These are phyloP conservation scores for Rhodotorula graminis DNA, from an alignment of 768 basidiomycete species.

Conservation along the genomic window DNA sequence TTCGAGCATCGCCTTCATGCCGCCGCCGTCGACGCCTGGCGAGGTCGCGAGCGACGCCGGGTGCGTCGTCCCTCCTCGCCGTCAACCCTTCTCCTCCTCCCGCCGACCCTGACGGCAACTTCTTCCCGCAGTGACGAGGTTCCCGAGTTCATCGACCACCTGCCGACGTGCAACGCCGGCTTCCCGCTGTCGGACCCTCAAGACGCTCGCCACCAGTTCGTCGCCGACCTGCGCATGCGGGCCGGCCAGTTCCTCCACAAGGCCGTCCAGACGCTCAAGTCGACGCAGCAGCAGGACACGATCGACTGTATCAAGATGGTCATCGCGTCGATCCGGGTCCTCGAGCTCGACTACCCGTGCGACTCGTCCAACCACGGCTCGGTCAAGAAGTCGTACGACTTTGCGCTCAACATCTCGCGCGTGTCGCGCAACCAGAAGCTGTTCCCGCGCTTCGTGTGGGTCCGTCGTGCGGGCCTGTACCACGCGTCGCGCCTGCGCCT, in stretches of 20 bases:
- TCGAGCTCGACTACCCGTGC: constrained; percentile 54
- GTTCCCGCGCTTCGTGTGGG: constrained; percentile 58
- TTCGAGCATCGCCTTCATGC: constrained; percentile 61
- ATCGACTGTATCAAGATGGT: constrained; percentile 72
- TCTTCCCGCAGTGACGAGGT: constrained; percentile 59
- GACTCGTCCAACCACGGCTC: constrained; percentile 34
- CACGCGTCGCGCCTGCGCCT: constrained; percentile 41
- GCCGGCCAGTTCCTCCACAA: constrained; percentile 67
- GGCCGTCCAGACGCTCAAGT: constrained; percentile 68
- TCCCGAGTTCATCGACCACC: constrained; percentile 68
- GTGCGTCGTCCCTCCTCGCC: constrained; percentile 49
- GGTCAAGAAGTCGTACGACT: constrained; percentile 46
- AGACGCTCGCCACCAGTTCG: constrained; percentile 64
- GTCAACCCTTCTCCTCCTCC: not conserved
- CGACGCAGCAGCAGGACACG: constrained; percentile 50
- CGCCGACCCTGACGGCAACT: not conserved
- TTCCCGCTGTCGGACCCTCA: constrained; percentile 64
- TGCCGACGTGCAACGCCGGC: constrained; percentile 60
- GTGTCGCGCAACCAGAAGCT: constrained; percentile 55
- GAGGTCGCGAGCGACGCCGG: constrained; percentile 62
- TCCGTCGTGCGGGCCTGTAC: constrained; percentile 41
- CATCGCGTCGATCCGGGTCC: constrained; percentile 63
- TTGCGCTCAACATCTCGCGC: constrained; percentile 31
- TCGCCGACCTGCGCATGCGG: constrained; percentile 56
- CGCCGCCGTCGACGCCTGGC: constrained; percentile 55